Evolutionary conservation across 2,329 filamentous ascomycete species (phyloP).

Genomic region (Monosporascus sp.): DNA sequence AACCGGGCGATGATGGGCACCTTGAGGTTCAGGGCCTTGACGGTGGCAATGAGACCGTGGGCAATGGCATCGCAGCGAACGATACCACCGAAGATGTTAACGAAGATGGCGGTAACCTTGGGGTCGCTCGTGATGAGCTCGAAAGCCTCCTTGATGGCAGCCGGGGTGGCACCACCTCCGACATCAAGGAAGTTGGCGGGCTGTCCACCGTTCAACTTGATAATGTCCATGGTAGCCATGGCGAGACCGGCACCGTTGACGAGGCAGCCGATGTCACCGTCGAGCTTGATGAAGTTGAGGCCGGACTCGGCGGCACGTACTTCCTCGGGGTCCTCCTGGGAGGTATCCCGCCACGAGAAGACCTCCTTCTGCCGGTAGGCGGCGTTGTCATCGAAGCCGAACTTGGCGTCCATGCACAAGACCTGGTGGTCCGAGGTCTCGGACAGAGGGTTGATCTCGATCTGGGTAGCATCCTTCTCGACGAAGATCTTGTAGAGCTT

Average conservation of each 20-base stretch:
- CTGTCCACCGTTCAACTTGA: conserved; percentile 95
- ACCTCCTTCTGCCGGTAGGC: conserved; percentile 97
- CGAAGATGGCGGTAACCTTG: conserved; percentile 98
- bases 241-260: conserved; percentile 98
- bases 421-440: conserved; percentile 98
- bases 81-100: conserved; percentile 99
- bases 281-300: conserved; percentile 99
- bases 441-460: conserved; percentile 98
- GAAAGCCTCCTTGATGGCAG: conserved; percentile 95
- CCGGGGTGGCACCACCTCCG: conserved; percentile 91
- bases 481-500: conserved; percentile 98
- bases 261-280: conserved; percentile 97
- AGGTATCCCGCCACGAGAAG: conserved; percentile 88
- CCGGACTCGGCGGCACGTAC: conserved; percentile 91
- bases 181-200: conserved; percentile 99
- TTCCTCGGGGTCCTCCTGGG: conserved; percentile 95
- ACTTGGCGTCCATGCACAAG: conserved; percentile 98
- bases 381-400: conserved; percentile 98
- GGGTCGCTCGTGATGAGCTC: conserved; percentile 97
- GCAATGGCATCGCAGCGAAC: conserved; percentile 97
- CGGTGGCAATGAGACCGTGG: conserved; percentile 90
- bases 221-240: conserved; percentile 99
- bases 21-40: conserved; percentile 89
- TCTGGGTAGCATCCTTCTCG: conserved; percentile 98
- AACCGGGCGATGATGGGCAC: conserved; percentile 95